Conservation (phyloP, 1,139 yeast species). For the Geotrichum reessii region DNA sequence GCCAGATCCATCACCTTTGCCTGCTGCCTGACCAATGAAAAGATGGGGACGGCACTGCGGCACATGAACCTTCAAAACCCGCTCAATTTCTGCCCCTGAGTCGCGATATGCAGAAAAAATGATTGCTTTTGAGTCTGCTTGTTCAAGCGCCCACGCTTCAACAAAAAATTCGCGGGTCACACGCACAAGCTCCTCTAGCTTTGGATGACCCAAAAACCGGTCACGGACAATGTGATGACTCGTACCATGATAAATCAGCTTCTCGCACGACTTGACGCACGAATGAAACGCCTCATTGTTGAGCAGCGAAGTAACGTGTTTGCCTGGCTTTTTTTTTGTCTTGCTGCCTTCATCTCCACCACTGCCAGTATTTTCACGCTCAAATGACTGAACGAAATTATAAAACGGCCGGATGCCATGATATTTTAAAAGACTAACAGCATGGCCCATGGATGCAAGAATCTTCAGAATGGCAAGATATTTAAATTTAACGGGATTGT, state of each 20-base stretch:
- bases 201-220: constrained; percentile 63
- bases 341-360: constrained; percentile 13
- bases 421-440: constrained; percentile 47
- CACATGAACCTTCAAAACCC: constrained; percentile 49
- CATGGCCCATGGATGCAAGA: constrained; percentile 68
- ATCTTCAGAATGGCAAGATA: constrained; percentile 41
- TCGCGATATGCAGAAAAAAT: constrained; percentile 84
- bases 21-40: constrained; percentile 72
- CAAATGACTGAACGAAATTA: constrained; percentile 36
- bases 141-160: constrained; percentile 8
- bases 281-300: constrained; percentile 45
- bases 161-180: constrained; percentile 12
- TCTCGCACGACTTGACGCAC: constrained; percentile 45
- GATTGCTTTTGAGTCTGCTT: constrained; percentile 61
- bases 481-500: constrained; percentile 26
- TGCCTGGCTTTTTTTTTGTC: constrained; percentile 28
- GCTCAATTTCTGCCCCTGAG: constrained; percentile 81
- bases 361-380: constrained; percentile 1
- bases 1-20: constrained; percentile 21
- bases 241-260: constrained; percentile 30
- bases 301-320: constrained; percentile 40
- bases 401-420: constrained; percentile 82
- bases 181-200: constrained; percentile 52
- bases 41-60: constrained; percentile 63
- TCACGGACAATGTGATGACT: constrained; percentile 21